phyloP scores from a whole-genome alignment of 768 basidiomycete genomes.

The Lactarius pseudohatsudake region DNA sequence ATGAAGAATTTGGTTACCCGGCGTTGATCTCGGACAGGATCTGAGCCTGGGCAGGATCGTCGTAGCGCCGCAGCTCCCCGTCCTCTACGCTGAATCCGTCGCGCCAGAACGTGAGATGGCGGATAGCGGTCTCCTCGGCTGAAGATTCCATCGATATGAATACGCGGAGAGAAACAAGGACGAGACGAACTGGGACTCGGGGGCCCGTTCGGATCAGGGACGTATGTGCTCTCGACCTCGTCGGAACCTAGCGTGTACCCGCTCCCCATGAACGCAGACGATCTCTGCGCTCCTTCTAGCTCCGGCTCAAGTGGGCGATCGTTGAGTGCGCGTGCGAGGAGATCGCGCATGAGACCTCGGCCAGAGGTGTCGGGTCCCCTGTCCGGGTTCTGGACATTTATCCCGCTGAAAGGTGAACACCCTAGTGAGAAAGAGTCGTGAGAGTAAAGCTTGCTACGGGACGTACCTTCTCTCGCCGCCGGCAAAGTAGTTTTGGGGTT shows the following conservation, averaged over 20 bases:
- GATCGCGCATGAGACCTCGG: conserved; percentile 62
- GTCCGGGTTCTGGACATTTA: conserved; percentile 86
- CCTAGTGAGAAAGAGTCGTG: not conserved
- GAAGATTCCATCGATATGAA: conserved; percentile 13
- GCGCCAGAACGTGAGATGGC: conserved; percentile 88
- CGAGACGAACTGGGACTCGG: conserved; percentile 31
- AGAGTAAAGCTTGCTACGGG: not conserved
- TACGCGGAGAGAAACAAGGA: conserved; percentile 12
- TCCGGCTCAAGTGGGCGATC: conserved; percentile 35
- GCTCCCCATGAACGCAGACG: conserved; percentile 59
- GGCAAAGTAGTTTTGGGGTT: conserved; percentile 70
- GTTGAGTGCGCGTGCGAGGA: conserved; percentile 81
- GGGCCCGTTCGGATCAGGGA: conserved; percentile 68
- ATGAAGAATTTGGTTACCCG: conserved; percentile 52
- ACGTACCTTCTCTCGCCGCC: conserved; percentile 90
- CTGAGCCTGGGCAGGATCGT: conserved; percentile 68
- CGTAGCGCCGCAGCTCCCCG: conserved; percentile 80
- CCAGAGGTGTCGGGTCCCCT: conserved; percentile 39
- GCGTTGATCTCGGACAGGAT: conserved; percentile 74
- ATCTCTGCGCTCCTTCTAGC: conserved; percentile 17
- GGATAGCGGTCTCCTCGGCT: conserved; percentile 54
- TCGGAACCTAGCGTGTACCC: conserved; percentile 90
- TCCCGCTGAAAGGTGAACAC: conserved; percentile 53
- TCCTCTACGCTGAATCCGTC: conserved; percentile 93
- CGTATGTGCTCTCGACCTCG: conserved; percentile 72